These are phyloP conservation scores for Plasmodium berghei DNA, from an alignment of 169 alveolate species.

Conservation along the genomic window DNA sequence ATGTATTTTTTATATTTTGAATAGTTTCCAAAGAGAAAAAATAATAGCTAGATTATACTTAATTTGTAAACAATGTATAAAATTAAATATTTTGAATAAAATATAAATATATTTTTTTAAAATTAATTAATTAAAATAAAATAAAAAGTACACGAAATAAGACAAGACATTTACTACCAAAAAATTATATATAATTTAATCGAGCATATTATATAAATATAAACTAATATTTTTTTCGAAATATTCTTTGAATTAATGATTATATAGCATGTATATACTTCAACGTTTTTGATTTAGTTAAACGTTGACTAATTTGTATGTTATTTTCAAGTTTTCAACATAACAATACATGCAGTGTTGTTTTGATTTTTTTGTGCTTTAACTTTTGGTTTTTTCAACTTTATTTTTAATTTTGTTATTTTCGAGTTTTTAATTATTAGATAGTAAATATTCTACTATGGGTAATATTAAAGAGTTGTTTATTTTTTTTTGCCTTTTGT, in stretches of 20 bases:
- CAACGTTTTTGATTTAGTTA: not conserved
- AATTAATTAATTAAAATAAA: constrained; percentile 9
- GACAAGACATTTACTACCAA: no score
- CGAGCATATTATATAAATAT: not conserved
- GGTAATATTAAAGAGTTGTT: constrained; percentile 26
- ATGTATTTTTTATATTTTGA: not conserved
- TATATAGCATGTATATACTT: not conserved
- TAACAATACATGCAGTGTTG: not conserved
- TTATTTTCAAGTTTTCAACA: not conserved
- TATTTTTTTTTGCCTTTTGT: constrained; percentile 47
- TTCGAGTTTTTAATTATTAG: constrained; percentile 3
- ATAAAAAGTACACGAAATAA: not conserved
- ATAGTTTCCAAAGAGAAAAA: constrained; percentile 10
- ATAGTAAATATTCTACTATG: constrained; percentile 20
- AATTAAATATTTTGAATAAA: constrained; percentile 8
- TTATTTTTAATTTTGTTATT: not conserved
- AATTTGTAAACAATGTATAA: not conserved
- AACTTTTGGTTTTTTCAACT: not conserved
- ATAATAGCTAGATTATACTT: not conserved
- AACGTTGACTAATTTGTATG: not conserved
- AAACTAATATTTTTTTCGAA: constrained; percentile 2
- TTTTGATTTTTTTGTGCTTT: not conserved
- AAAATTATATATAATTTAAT: not conserved
- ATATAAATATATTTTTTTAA: constrained; percentile 2
- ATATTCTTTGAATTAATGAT: not conserved